Conservation (phyloP, 176 grass and related monocot species). For the Raddia distichophylla region DNA sequence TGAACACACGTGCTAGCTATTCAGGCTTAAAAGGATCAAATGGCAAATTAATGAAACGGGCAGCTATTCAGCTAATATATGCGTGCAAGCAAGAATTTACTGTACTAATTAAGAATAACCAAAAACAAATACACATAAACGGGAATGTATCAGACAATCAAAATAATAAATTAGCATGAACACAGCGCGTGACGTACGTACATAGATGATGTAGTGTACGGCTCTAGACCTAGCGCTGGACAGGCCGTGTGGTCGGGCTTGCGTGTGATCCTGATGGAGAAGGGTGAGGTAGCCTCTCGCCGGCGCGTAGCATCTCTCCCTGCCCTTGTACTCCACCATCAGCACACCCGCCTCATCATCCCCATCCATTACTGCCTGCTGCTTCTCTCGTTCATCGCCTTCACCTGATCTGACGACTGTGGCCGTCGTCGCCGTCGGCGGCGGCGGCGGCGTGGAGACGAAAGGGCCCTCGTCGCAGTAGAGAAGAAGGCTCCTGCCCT, state of each 20-base stretch:
- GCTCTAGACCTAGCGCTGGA: conserved; percentile 50
- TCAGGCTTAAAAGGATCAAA: too few species aligned
- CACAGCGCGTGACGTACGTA: conserved; percentile 39
- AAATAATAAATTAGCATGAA: too few species aligned
- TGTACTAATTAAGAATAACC: background rate
- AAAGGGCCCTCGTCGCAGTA: conserved; percentile 68
- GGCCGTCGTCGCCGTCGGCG: background rate
- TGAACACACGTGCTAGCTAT: too few species aligned
- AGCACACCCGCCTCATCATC: background rate
- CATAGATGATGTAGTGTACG: conserved; percentile 65
- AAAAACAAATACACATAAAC: too few species aligned
- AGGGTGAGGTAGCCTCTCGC: conserved; percentile 34
- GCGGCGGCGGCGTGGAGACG: conserved; percentile 10
- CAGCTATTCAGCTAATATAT: too few species aligned
- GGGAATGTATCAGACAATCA: too few species aligned
- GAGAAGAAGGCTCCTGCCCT: conserved; percentile 16
- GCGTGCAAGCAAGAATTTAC: background rate
- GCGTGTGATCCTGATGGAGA: conserved; percentile 1
- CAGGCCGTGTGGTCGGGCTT: background rate
- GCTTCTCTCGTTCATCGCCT: too few species aligned
- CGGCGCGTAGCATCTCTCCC: conserved; percentile 51
- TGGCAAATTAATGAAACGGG: too few species aligned
- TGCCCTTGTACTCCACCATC: conserved; percentile 37
- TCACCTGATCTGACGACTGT: background rate
- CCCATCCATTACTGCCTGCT: background rate